These are phyloP conservation scores for Schizosaccharomyces cryophilus DNA, from an alignment of 805 yeast species.

Conservation along the genomic window DNA sequence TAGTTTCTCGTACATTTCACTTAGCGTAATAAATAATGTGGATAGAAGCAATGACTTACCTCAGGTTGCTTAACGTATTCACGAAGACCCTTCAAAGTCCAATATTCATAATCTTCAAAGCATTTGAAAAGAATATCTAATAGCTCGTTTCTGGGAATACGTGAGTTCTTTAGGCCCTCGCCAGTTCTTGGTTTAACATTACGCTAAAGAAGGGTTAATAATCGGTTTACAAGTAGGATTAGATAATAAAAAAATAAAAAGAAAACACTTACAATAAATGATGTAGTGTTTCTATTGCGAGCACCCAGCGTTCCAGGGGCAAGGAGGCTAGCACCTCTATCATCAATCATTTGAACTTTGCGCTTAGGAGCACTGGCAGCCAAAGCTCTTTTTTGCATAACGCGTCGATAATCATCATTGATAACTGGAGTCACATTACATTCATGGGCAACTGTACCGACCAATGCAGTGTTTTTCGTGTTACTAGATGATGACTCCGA, in stretches of 20 bases:
- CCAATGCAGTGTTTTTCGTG: conserved; percentile 42
- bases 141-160: conserved; percentile 82
- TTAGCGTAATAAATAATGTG: background rate
- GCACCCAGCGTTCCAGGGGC: conserved; percentile 2
- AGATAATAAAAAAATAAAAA: background rate
- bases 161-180: conserved; percentile 17
- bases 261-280: background rate
- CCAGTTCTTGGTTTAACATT: background rate
- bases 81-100: conserved; percentile 83
- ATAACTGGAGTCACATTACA: conserved; percentile 52
- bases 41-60: conserved; percentile 10
- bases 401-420: conserved; percentile 2
- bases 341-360: conserved; percentile 1
- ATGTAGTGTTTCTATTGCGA: background rate
- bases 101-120: conserved; percentile 85
- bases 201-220: background rate
- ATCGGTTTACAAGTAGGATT: background rate
- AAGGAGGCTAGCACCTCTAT: background rate
- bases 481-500: background rate
- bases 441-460: conserved; percentile 79
- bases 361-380: conserved; percentile 1
- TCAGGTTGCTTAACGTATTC: conserved; percentile 94
- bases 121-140: conserved; percentile 68
- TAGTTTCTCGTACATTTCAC: background rate
- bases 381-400: conserved; percentile 1